These are phyloP conservation scores for Naganishia kalamii DNA, from an alignment of 768 basidiomycete genomes.

Conservation along the genomic window DNA sequence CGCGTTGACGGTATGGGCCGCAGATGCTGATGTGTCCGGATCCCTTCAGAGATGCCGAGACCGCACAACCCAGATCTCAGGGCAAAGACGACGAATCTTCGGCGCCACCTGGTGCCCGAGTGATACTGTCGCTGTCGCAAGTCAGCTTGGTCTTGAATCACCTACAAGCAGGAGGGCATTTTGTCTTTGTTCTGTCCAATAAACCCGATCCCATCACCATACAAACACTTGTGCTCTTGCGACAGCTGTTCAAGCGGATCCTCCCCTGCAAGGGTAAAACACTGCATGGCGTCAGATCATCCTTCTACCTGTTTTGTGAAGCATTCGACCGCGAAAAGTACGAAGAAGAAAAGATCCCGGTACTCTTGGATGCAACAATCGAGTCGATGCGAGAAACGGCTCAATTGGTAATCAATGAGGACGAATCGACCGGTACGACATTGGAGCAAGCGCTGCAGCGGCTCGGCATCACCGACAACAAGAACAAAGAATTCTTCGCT, in stretches of 20 bases:
- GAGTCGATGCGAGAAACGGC: slow-evolving; percentile 10
- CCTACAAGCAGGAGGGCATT: slow-evolving; percentile 14
- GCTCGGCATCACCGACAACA: slow-evolving; percentile 10
- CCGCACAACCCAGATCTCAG: slow-evolving; percentile 3
- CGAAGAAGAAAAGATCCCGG: background rate
- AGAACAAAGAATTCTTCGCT: slow-evolving; percentile 10
- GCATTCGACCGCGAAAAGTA: slow-evolving; percentile 6
- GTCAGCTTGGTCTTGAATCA: slow-evolving; percentile 16
- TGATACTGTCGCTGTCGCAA: slow-evolving; percentile 19
- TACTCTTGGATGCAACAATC: slow-evolving; percentile 5
- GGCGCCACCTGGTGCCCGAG: slow-evolving; percentile 9
- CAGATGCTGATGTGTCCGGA: background rate
- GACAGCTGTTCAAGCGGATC: slow-evolving; percentile 7
- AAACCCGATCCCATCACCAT: slow-evolving; percentile 21
- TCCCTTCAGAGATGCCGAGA: slow-evolving; percentile 15
- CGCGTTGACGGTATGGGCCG: no score
- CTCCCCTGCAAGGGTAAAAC: slow-evolving; percentile 22
- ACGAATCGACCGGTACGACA: background rate
- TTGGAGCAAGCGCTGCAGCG: background rate
- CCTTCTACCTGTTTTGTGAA: slow-evolving; percentile 24
- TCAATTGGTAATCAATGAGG: background rate
- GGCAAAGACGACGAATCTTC: slow-evolving; percentile 5
- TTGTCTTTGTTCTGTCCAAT: slow-evolving; percentile 23
- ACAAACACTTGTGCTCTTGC: slow-evolving; percentile 14
- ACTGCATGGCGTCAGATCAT: slow-evolving; percentile 19